Evolutionary conservation across 331 rosid species (phyloP), one percentile per base, ranked within the genome.

Genomic region (Ulmus americana): DNA sequence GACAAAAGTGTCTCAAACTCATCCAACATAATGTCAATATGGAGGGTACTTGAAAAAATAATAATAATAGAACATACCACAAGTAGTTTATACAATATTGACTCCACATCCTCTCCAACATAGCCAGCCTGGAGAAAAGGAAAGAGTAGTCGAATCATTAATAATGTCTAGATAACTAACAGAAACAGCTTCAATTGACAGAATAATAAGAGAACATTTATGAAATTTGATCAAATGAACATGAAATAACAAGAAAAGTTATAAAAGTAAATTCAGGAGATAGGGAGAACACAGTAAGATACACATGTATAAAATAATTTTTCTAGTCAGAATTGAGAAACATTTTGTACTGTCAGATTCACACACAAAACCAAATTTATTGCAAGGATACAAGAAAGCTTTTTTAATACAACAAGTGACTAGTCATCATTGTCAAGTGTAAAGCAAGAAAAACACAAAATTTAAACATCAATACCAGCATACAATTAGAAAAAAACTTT

Each of bases 21-120:
- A 28, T 54, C 38, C 44, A 56, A 18, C 28, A 14, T 48, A 65
- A 38, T 40, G 61, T 20, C 39, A 39, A 67, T 44, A 42, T 52
- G 22, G 22, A 20, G 1, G 22, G 22, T 20, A 73, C 55, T 15
- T 60, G 18, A 61, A 35, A 62, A 14, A 68, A 28, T 1, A 28
- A 28, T 22, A 28, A 28, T 28, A 28, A 64, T 44, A 35, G 59
- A 54, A 4, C 77, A 45, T 76, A 84, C 86, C 80, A 48, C 38
- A 12, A 84, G 86, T 47, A 84, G 84, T 56, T 76, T 81, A 69
- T 77, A 59, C 73, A 84, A 65, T 62, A 84, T 59, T 59, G 90
- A 84, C 49, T 81, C 90, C 40, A 81, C 86, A 35, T 84, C 90
- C 56, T 84, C 86, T 65, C 90, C 86, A 39, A 77, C 90, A 74